These are phyloP conservation scores for Collybiopsis confluens DNA, from an alignment of 768 basidiomycete species.

Conservation along the genomic window DNA sequence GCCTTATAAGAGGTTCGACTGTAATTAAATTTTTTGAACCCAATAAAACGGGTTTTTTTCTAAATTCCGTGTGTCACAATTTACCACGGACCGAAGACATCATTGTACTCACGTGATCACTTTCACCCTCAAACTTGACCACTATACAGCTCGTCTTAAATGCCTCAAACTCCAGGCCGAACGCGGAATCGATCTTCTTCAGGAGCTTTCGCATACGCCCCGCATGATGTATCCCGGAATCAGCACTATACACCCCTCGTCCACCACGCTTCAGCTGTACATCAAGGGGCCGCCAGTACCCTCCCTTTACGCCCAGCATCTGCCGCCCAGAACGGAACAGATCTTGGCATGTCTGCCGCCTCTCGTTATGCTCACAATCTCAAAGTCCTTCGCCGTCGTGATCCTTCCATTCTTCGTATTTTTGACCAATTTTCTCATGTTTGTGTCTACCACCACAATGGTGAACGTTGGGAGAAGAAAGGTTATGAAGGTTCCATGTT, in stretches of 20 bases:
- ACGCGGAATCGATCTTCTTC: slow-evolving; percentile 6
- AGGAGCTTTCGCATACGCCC: background rate
- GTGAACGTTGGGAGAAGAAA: slow-evolving; percentile 74
- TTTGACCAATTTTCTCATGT: slow-evolving; percentile 89
- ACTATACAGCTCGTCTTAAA: no score
- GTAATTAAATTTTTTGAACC: no score
- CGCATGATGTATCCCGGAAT: background rate
- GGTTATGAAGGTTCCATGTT: slow-evolving; percentile 90
- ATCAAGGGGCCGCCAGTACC: background rate
- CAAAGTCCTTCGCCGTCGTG: slow-evolving; percentile 73
- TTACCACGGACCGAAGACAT: no score
- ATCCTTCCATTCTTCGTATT: slow-evolving; percentile 74
- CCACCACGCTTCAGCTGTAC: background rate
- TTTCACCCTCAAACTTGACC: no score
- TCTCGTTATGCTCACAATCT: slow-evolving; percentile 74
- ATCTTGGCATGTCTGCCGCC: slow-evolving; percentile 55
- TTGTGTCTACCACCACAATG: slow-evolving; percentile 75
- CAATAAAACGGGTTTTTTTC: no score
- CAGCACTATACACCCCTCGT: background rate
- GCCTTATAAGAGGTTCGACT: no score
- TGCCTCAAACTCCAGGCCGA: background rate
- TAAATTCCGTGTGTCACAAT: no score
- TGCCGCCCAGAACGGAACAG: background rate
- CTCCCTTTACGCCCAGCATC: slow-evolving; percentile 5
- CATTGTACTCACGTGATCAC: no score